Percentiles rank a stretch among this genome's conserved stretches.
These are phyloP conservation scores for Akanthomyces dipterigenus DNA, from an alignment of 2,329 filamentous ascomycete genomes.

Conservation along the genomic window DNA sequence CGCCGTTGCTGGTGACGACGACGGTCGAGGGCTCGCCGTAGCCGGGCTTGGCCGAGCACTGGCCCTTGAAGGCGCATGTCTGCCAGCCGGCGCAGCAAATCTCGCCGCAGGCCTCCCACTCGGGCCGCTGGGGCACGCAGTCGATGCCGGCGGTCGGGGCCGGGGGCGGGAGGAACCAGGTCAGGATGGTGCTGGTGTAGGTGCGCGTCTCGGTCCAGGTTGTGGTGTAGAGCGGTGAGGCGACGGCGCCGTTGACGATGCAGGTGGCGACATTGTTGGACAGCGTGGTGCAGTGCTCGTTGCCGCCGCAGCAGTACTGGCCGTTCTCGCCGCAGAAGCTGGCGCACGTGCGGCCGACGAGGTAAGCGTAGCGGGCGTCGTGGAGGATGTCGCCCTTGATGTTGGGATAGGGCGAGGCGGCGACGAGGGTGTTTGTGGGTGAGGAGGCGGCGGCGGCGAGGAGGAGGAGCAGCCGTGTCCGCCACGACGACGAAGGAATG, in stretches of 20 bases:
- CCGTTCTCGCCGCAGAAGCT: constrained; percentile 48
- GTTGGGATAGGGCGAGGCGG: constrained; percentile 40
- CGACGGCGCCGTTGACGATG: constrained; percentile 27
- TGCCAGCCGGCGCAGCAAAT: constrained; percentile 67
- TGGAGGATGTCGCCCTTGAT: constrained; percentile 34
- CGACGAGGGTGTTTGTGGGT: constrained; percentile 12
- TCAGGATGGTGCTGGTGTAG: constrained; percentile 53
- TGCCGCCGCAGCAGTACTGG: constrained; percentile 47
- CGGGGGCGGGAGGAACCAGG: constrained; percentile 39
- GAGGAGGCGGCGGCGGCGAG: constrained; percentile 27
- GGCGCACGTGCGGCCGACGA: constrained; percentile 43
- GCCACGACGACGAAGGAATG: constrained; percentile 12
- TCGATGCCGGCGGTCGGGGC: constrained; percentile 35
- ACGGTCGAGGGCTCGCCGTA: constrained; percentile 36
- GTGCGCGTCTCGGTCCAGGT: constrained; percentile 57
- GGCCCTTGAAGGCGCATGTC: constrained; percentile 54
- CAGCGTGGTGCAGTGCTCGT: constrained; percentile 45
- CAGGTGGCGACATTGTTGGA: constrained; percentile 44
- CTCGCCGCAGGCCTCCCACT: constrained; percentile 56
- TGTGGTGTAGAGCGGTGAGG: constrained; percentile 39
- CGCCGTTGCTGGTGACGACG: constrained; percentile 38
- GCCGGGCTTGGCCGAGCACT: constrained; percentile 50
- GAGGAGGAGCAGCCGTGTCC: constrained; percentile 28
- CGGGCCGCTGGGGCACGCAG: constrained; percentile 45
- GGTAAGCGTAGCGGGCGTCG: constrained; percentile 42